Percentiles rank a stretch among this genome's conserved stretches.
phyloP scores from a whole-genome alignment of 1,139 yeast species.

The Taiozyma sp. region DNA sequence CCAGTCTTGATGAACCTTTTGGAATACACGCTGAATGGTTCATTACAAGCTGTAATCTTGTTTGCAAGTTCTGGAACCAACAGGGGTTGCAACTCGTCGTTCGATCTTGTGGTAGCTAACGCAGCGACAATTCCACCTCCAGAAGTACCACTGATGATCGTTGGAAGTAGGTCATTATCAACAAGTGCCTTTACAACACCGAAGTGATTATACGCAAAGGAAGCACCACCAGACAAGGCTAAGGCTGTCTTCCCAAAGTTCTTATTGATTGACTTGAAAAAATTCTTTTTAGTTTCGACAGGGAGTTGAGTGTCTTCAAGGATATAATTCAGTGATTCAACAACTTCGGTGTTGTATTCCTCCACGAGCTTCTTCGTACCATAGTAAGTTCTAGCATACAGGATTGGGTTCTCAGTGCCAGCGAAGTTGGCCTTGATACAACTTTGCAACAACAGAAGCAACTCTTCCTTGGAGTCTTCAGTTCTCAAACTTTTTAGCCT shows the following conservation, averaged over 20 bases:
- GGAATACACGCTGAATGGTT: conserved; percentile 55
- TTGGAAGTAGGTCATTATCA: conserved; percentile 59
- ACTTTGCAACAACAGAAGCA: conserved; percentile 56
- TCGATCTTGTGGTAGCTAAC: conserved; percentile 63
- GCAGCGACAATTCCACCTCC: conserved; percentile 86
- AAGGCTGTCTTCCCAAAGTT: conserved; percentile 73
- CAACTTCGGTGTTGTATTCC: conserved; percentile 51
- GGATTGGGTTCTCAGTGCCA: conserved; percentile 67
- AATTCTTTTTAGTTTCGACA: conserved; percentile 39
- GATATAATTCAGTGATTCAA: conserved; percentile 42
- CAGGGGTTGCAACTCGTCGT: conserved; percentile 55
- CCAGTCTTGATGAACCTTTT: conserved; percentile 72
- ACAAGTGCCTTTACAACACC: conserved; percentile 71
- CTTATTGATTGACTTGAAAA: conserved; percentile 55
- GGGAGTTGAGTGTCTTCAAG: conserved; percentile 36
- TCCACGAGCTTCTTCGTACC: conserved; percentile 67
- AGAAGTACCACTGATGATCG: conserved; percentile 71
- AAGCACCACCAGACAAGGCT: conserved; percentile 77
- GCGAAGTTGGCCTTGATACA: conserved; percentile 74
- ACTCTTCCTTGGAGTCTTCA: conserved; percentile 36
- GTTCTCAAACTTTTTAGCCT: conserved; percentile 33
- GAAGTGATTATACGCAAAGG: conserved; percentile 74
- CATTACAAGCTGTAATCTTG: conserved; percentile 70
- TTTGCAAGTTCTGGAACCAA: conserved; percentile 60
- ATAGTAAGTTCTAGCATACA: conserved; percentile 70